These are phyloP conservation scores for Tolypocladium nubicola DNA, from an alignment of 2,329 filamentous ascomycete species.

Conservation along the genomic window DNA sequence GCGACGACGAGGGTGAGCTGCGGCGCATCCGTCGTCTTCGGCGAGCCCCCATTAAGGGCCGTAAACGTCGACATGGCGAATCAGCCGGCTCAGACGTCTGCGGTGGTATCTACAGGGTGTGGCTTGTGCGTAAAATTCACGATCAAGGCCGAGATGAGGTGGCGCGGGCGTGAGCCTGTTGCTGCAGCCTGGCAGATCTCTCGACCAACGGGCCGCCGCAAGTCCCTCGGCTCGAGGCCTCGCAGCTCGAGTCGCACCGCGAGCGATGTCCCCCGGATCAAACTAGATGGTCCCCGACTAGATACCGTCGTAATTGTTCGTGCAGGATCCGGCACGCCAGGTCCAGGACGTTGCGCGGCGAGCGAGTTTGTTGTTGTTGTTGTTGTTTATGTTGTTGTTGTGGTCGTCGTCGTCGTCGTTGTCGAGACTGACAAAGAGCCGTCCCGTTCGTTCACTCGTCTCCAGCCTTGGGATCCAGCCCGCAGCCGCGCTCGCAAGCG, in stretches of 20 bases:
- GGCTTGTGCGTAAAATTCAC: neutral
- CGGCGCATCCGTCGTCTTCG: slow-evolving; percentile 28
- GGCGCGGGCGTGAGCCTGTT: neutral
- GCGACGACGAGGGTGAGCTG: slow-evolving; percentile 15
- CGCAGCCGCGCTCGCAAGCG: neutral
- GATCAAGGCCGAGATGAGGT: neutral
- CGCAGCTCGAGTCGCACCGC: neutral
- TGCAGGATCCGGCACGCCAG: neutral
- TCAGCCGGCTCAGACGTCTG: neutral
- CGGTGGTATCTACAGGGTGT: neutral
- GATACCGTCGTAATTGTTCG: neutral
- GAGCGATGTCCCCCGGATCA: neutral
- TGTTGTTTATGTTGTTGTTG: neutral
- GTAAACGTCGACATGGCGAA: slow-evolving; percentile 38
- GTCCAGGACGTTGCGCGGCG: neutral
- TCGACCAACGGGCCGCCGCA: neutral
- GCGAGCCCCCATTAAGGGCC: slow-evolving; percentile 40
- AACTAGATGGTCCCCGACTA: neutral
- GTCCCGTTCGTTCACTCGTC: neutral
- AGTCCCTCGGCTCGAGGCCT: neutral
- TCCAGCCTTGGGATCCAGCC: neutral
- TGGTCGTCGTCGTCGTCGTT: neutral
- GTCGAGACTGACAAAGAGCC: neutral
- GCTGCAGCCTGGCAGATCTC: neutral
- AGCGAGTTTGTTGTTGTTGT: neutral